These are phyloP conservation scores for Sphagnum tenellum DNA, from an alignment of 225 moss, liverwort and hornwort genomes.

Conservation along the genomic window DNA sequence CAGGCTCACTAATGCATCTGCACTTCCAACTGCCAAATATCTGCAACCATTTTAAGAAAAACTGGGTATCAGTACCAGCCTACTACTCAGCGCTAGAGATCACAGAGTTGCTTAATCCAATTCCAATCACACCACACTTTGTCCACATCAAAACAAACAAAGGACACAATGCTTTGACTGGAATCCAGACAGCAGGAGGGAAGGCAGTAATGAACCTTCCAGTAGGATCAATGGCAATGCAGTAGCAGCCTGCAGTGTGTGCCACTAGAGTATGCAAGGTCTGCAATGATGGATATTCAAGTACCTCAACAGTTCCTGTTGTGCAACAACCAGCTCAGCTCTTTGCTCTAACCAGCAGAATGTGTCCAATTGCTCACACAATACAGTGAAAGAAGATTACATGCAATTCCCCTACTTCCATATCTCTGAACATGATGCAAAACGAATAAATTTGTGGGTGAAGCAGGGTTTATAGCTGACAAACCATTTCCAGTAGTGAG, in stretches of 20 bases:
- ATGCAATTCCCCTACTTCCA: no score
- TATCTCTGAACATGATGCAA: neutral
- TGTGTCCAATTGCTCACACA: no score
- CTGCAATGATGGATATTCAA: slow-evolving; percentile 91
- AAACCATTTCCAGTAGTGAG: slow-evolving; percentile 91
- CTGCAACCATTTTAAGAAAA: slow-evolving; percentile 14
- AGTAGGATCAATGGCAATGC: slow-evolving; percentile 97
- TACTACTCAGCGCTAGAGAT: no score
- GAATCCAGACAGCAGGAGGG: no score
- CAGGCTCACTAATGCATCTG: slow-evolving; percentile 96
- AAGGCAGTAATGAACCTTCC: slow-evolving; percentile 46
- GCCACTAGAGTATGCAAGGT: slow-evolving; percentile 87
- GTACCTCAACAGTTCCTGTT: slow-evolving; percentile 87
- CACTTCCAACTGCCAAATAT: slow-evolving; percentile 96
- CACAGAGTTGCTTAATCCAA: no score
- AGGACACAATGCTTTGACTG: no score
- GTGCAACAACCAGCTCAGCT: slow-evolving; percentile 3
- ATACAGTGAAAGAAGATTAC: no score
- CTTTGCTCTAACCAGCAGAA: neutral
- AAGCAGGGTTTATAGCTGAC: no score
- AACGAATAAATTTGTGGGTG: neutral
- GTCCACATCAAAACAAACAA: no score
- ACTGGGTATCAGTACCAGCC: no score
- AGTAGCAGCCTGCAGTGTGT: slow-evolving; percentile 96
- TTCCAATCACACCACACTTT: no score